Evolutionary conservation across 805 yeast species (phyloP).

Genomic region (Saturnispora besseyi): DNA sequence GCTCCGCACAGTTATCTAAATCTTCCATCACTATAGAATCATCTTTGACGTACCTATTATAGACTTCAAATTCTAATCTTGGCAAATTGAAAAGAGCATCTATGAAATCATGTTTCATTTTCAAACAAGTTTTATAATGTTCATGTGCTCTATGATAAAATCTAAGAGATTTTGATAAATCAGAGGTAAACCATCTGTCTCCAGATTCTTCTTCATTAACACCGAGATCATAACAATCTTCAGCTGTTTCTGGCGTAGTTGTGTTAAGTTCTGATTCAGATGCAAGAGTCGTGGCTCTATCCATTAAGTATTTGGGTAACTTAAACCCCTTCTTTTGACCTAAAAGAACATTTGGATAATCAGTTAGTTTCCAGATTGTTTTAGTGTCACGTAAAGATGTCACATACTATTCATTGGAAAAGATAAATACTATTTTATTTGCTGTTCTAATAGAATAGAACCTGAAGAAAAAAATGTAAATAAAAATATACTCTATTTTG

Average conservation of each 20-base stretch:
- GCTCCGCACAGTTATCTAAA: slow-evolving; percentile 28
- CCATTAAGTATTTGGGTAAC: slow-evolving; percentile 12
- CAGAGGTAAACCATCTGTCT: slow-evolving; percentile 64
- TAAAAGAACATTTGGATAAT: neutral
- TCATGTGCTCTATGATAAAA: slow-evolving; percentile 53
- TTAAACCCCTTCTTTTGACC: slow-evolving; percentile 10
- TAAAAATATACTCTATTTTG: neutral
- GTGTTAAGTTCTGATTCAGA: neutral
- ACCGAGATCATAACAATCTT: slow-evolving; percentile 49
- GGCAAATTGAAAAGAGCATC: slow-evolving; percentile 55
- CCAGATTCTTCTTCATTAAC: slow-evolving; percentile 63
- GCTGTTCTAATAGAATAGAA: neutral
- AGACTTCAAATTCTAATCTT: slow-evolving; percentile 51
- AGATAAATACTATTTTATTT: neutral
- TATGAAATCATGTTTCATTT: slow-evolving; percentile 16
- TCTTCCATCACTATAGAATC: slow-evolving; percentile 35
- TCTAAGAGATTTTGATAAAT: slow-evolving; percentile 52
- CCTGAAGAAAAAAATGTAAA: neutral
- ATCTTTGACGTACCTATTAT: slow-evolving; percentile 38
- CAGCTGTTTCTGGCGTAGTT: slow-evolving; percentile 33
- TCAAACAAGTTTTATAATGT: slow-evolving; percentile 33
- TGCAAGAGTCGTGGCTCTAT: slow-evolving; percentile 6
- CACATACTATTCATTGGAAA: neutral
- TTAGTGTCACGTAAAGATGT: neutral
- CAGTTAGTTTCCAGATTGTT: neutral